A percentile compares a stretch with the other conserved stretches of the same genome.
These are phyloP conservation scores for Silene conica DNA, from an alignment of 148 eudicot genomes.

Conservation along the genomic window DNA sequence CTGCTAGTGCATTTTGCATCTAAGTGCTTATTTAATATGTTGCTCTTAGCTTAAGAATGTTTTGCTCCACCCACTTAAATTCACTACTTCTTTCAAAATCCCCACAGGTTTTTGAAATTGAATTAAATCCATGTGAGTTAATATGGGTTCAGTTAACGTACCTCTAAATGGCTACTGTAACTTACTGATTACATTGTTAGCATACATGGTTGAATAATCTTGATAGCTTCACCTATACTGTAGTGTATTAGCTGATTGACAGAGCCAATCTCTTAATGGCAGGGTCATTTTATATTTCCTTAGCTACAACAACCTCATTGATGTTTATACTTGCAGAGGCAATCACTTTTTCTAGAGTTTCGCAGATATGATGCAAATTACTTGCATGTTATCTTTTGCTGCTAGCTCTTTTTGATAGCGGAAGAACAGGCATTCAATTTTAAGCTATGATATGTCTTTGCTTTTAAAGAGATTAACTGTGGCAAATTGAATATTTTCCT, in stretches of 20 bases:
- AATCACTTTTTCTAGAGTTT: background rate
- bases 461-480: background rate
- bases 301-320: background rate
- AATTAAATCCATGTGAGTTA: background rate
- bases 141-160: background rate
- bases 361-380: background rate
- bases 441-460: slow-evolving; percentile 3
- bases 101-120: background rate
- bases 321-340: background rate
- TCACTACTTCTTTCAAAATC: background rate
- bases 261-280: too few relatives aligned
- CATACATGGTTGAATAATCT: background rate
- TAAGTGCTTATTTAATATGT: background rate
- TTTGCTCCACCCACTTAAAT: background rate
- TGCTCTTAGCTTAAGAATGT: slow-evolving; percentile 3
- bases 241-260: background rate
- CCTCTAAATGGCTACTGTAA: background rate
- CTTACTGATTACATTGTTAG: background rate
- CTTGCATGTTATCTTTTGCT: background rate
- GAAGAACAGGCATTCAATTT: background rate
- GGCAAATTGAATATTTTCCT: background rate
- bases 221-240: background rate
- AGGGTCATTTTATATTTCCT: background rate
- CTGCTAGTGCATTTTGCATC: background rate
- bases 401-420: background rate